A percentile compares a stretch with the other conserved stretches of the same genome.
phyloP scores from a whole-genome alignment of 805 yeast genomes.

The Metschnikowia noctiluminum region DNA sequence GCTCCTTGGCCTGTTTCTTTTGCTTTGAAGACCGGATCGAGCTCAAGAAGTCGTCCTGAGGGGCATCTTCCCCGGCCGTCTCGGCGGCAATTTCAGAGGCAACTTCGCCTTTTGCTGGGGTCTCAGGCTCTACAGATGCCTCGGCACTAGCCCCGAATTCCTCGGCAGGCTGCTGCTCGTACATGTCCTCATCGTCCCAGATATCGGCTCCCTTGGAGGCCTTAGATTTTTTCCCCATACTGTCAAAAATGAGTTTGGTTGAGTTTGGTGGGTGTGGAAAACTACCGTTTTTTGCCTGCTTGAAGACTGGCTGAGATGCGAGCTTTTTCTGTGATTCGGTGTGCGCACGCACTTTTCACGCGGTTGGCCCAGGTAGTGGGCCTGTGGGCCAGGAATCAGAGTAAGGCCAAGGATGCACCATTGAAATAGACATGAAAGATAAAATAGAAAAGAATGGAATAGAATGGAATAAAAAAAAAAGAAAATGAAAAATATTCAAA shows the following conservation, averaged over 20 bases:
- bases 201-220: constrained; percentile 65
- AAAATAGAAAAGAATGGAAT: no score
- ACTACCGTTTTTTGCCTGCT: background rate
- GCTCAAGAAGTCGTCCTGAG: constrained; percentile 62
- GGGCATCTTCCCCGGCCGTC: constrained; percentile 10
- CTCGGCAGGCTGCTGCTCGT: constrained; percentile 36
- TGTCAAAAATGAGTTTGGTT: no score
- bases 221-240: constrained; percentile 53
- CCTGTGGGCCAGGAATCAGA: background rate
- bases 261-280: background rate
- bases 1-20: constrained; percentile 69
- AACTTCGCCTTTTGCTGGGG: constrained; percentile 12
- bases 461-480: no score
- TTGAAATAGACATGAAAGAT: no score
- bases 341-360: constrained; percentile 4
- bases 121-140: constrained; percentile 17
- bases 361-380: background rate
- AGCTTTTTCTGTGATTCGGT: constrained; percentile 10
- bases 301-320: constrained; percentile 2
- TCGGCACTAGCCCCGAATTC: constrained; percentile 29
- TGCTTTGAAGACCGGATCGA: constrained; percentile 77
- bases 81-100: background rate
- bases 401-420: no score
- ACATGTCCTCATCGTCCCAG: constrained; percentile 76
- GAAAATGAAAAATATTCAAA: no score